Base-by-base conservation (phyloP, 2,329 filamentous ascomycete species). In the Hypoxylon sp. region DNA sequence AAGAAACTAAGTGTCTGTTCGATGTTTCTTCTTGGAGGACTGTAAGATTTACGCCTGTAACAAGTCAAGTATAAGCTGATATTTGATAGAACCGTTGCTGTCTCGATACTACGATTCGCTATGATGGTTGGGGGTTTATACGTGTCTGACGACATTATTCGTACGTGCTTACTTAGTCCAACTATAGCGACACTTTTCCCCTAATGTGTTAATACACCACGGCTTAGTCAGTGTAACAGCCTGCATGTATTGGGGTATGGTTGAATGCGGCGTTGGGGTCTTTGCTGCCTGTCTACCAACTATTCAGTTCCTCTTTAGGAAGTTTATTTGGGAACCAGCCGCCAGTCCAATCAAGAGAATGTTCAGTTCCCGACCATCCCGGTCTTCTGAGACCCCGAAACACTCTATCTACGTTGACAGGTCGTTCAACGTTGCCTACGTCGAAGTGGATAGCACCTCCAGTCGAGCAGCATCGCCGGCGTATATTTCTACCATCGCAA, bases 191-290 rank as follows among this genome's bases (percentile, higher is more conserved):
- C 1, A 14, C n/a, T 8, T n/a, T 14, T 22, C 42, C n/a, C 3
- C 10, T 19, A 13, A 14, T n/a, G n/a, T 42, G 26, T n/a, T 42
- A 24, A 31, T 46, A 60, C 19, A 33, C 6, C 6, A 3, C 35
- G 9, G 33, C 14, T 5, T 24, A 67, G 69, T 71, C 17, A 48
- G 51, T 19, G 50, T 58, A n/a, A 65, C 69, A 10, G 67, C 46
- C 22, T 67, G 61, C 14, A 19, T 70, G n/a, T 71, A 71, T 17
- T 71, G 67, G 67, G 69, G 63, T 1, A 63, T 67, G 53, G 50
- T 70, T 10, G 69, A 71, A 48, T 65, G 66, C 33, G 69, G 69
- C 5, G 33, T 70, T 4, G 67, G 67, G 3, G 64, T 71, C 3
- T 55, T 71, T 14, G 64, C 67, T 11, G 67, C 69, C 3, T 70